These are phyloP conservation scores for Boletus rufocinnamomeus DNA, from an alignment of 768 basidiomycete genomes.

Conservation along the genomic window DNA sequence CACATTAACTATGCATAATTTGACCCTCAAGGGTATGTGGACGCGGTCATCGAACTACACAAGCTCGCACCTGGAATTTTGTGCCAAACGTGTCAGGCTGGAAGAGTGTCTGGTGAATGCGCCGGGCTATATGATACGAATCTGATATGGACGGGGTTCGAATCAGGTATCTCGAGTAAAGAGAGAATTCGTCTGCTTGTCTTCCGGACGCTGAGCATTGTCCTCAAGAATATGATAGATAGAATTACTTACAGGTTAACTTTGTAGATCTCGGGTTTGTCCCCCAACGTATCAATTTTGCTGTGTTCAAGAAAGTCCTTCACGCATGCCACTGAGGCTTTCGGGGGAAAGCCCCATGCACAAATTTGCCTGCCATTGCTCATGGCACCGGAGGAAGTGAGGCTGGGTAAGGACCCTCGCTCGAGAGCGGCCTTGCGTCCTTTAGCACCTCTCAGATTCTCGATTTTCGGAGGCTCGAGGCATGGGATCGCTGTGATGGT, in stretches of 20 bases:
- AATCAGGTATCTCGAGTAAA: constrained; percentile 56
- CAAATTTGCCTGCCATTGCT: constrained; percentile 56
- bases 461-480: constrained; percentile 25
- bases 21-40: constrained; percentile 5
- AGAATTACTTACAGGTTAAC: constrained; percentile 47
- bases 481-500: constrained; percentile 40
- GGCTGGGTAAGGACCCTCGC: constrained; percentile 37
- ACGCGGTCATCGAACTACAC: constrained; percentile 51
- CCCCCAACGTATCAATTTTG: constrained; percentile 42
- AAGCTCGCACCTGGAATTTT: constrained; percentile 48
- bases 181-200: constrained; percentile 41
- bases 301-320: constrained; percentile 45
- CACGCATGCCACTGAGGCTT: constrained; percentile 37
- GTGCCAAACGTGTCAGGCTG: constrained; percentile 37
- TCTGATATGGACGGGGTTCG: constrained; percentile 59
- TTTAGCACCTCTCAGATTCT: constrained; percentile 39
- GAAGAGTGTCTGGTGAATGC: constrained; percentile 58
- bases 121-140: constrained; percentile 67
- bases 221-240: not conserved
- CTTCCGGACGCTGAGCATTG: constrained; percentile 27
- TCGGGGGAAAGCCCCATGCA: constrained; percentile 63
- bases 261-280: constrained; percentile 50
- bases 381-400: constrained; percentile 55
- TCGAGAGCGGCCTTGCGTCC: constrained; percentile 43
- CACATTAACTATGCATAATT: constrained; percentile 17